These are phyloP conservation scores for Echeveria elegans DNA, from an alignment of 164 flowering plant species.

Conservation along the genomic window DNA sequence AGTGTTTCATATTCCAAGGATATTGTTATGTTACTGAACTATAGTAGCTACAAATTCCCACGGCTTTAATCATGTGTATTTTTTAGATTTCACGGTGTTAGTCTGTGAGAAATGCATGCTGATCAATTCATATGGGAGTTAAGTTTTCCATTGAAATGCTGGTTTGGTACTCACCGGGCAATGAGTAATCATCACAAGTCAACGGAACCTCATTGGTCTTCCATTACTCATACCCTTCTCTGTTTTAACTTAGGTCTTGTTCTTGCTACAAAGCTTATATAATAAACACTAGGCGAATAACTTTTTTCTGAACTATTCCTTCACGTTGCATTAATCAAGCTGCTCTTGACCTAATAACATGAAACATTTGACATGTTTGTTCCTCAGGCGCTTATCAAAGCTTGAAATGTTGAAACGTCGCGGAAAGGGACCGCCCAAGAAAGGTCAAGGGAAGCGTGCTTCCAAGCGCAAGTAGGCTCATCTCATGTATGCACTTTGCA, in stretches of 20 bases:
- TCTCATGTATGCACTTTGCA: background rate
- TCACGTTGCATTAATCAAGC: background rate
- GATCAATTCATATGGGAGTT: too few relatives aligned
- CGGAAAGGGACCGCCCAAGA: slow-evolving; percentile 82
- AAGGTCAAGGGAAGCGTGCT: slow-evolving; percentile 82
- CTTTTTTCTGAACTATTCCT: background rate
- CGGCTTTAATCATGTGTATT: too few relatives aligned
- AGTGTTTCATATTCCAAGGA: too few relatives aligned
- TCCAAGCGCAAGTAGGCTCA: slow-evolving; percentile 28
- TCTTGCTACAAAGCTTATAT: background rate
- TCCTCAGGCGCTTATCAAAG: slow-evolving; percentile 51
- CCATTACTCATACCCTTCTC: background rate
- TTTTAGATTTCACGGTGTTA: too few relatives aligned
- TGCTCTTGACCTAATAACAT: background rate
- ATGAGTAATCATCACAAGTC: too few relatives aligned
- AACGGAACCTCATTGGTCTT: too few relatives aligned
- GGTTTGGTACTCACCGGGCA: too few relatives aligned
- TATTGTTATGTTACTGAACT: too few relatives aligned
- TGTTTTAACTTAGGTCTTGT: background rate
- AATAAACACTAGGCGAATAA: background rate
- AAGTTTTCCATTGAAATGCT: too few relatives aligned
- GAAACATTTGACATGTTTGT: background rate
- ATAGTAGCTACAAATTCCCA: too few relatives aligned
- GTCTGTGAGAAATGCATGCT: too few relatives aligned
- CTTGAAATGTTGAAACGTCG: slow-evolving; percentile 86